Conservation (phyloP, 371 early-diverging fungal species). For the Rhizopus arrhizus region DNA sequence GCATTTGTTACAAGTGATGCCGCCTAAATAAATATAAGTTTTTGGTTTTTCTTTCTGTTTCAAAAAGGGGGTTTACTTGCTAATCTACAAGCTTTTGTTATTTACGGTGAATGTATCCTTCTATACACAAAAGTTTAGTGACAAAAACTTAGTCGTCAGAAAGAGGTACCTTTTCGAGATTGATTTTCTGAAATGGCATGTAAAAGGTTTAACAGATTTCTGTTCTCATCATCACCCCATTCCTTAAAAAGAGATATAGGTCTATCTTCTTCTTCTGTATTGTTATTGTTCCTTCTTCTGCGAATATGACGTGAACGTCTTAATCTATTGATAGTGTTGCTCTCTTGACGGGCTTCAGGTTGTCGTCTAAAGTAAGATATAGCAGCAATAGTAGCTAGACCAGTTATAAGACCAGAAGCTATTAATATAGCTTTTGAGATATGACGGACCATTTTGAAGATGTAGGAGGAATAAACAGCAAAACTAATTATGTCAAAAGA, state of each 20-base stretch:
- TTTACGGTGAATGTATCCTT: slow-evolving; percentile 81
- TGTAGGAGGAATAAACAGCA: neutral
- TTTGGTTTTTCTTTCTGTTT: neutral
- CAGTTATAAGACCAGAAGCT: slow-evolving; percentile 25
- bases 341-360: slow-evolving; percentile 1
- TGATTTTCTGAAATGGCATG: slow-evolving; percentile 89
- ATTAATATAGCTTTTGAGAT: slow-evolving; percentile 24
- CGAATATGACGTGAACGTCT: slow-evolving; percentile 40
- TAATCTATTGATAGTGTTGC: slow-evolving; percentile 10
- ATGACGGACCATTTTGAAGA: slow-evolving; percentile 17
- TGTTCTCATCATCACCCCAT: slow-evolving; percentile 57
- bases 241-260: slow-evolving; percentile 36
- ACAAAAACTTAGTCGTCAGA: neutral
- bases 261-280: slow-evolving; percentile 38
- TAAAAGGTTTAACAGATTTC: slow-evolving; percentile 74
- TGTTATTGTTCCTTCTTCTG: slow-evolving; percentile 29
- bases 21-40: slow-evolving; percentile 49
- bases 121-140: slow-evolving; percentile 35
- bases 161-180: slow-evolving; percentile 72
- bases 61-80: neutral
- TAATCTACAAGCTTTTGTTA: neutral
- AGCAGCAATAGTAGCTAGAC: slow-evolving; percentile 19
- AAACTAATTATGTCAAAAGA: neutral
- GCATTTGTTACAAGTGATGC: slow-evolving; percentile 93
- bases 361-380: slow-evolving; percentile 12